Percentiles rank a stretch among this genome's conserved stretches.
Evolutionary conservation across 768 basidiomycete species (phyloP).

Genomic region (Suillus clintonianus): DNA sequence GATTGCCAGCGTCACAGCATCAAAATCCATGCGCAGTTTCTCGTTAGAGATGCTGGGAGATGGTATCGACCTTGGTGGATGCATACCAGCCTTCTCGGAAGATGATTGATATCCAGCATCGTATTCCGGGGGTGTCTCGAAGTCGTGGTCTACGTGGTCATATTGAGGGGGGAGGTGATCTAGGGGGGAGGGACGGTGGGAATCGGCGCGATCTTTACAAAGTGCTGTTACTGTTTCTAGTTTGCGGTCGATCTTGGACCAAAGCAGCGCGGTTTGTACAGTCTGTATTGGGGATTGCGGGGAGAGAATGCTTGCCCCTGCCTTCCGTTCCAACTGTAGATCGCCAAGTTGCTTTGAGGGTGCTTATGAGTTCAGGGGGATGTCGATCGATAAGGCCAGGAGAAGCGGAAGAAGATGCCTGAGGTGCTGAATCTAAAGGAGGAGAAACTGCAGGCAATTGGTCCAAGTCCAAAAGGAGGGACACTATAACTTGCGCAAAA

Average conservation of each 20-base stretch:
- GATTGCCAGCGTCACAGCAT: conserved; percentile 84
- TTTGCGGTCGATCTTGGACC: conserved; percentile 74
- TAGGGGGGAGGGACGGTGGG: conserved; percentile 9
- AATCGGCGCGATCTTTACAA: conserved; percentile 57
- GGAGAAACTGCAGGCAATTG: conserved; percentile 47
- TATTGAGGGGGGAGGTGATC: conserved; percentile 57
- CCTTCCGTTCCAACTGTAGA: conserved; percentile 45
- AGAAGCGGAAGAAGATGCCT: conserved; percentile 10
- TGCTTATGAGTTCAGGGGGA: conserved; percentile 51
- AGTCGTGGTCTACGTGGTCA: conserved; percentile 33
- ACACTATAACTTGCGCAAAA: conserved; percentile 68
- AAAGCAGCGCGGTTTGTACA: conserved; percentile 67
- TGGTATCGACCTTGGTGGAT: conserved; percentile 12
- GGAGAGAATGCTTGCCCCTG: neutral
- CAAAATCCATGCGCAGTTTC: conserved; percentile 72
- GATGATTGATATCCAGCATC: conserved; percentile 11
- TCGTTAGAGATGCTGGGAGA: conserved; percentile 21
- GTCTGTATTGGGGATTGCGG: conserved; percentile 42
- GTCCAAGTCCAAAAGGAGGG: conserved; percentile 68
- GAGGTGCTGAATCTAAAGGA: conserved; percentile 16
- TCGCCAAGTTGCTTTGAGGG: conserved; percentile 70
- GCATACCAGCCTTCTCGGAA: conserved; percentile 8
- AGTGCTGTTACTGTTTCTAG: conserved; percentile 68
- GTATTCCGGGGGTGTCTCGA: conserved; percentile 31
- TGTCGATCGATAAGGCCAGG: conserved; percentile 11